Base-by-base conservation (phyloP, 2,329 filamentous ascomycete species). In the Torrubiellomyces zombiae region DNA sequence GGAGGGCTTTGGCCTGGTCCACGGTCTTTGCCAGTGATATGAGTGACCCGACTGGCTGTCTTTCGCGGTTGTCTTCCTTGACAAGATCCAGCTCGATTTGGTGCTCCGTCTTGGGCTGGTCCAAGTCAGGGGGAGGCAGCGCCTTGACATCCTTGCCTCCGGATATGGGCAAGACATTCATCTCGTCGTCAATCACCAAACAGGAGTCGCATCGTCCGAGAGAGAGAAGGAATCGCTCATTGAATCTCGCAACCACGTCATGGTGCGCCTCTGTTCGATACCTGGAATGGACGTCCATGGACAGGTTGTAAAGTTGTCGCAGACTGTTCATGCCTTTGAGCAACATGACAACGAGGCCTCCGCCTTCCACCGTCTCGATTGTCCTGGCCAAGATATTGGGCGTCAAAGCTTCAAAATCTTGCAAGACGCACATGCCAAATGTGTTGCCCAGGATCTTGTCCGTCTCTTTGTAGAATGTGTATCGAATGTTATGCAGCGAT, bases 401-500 rank as follows among this genome's bases (percentile, higher is more conserved):
- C 7, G 89, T 98, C 38, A 98, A 69, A 20, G 85, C 89, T 53
- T 98, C 89, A 42, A 98, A 98, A 47, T 98, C 89, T 51, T 98
- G 89, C 38, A 98, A 57, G 36, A 98, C 92, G 50, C 83, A 94
- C 81, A 94, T 94, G 47, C 86, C 86, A 47, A 89, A 98, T 21
- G 89, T 98, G 51, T 95, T 92, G 48, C 89, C 89, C 28, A 95
- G 56, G 45, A 98, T 94, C 63, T 94, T 95, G 44, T 98, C 89
- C 15, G 89, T 95, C 58, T 98, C 89, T 56, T 98, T 98, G 63
- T 98, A 98, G 64, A 93, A 98, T 29, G 89, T 82, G 67, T 98
- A 98, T 51, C 89, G 79, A 48, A 98, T 93, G 52, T 94, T 83
- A 58, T 95, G 80, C 29, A 93, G 73, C 30, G 83, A 89, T 40